These are phyloP conservation scores for Simplicillium sp. DNA, from an alignment of 2,329 filamentous ascomycete genomes.

Conservation along the genomic window DNA sequence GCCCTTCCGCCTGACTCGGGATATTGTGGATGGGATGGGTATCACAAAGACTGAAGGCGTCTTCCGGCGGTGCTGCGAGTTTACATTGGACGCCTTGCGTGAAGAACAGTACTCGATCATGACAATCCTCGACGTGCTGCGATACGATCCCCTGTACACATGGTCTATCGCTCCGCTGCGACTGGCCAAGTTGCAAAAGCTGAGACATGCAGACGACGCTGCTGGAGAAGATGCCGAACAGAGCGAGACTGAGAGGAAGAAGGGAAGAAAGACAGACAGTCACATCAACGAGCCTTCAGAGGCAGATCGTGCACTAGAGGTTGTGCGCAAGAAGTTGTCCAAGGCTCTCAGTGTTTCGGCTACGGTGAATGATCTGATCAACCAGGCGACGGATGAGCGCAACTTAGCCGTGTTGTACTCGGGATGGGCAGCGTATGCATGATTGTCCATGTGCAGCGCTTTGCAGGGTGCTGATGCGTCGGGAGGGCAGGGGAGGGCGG, in stretches of 20 bases:
- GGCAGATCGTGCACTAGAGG: conserved; percentile 81
- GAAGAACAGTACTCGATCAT: conserved; percentile 96
- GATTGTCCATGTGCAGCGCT: conserved; percentile 5
- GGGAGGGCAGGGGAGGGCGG: no score
- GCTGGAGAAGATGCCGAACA: conserved; percentile 25
- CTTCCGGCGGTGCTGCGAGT: conserved; percentile 96
- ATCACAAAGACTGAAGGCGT: conserved; percentile 92
- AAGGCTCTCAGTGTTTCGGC: conserved; percentile 91
- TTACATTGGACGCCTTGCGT: conserved; percentile 88
- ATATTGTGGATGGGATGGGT: conserved; percentile 95
- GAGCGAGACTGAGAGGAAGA: conserved; percentile 30
- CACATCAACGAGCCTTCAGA: conserved; percentile 54
- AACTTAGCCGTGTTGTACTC: conserved; percentile 88
- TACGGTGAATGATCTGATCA: conserved; percentile 94
- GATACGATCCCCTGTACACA: conserved; percentile 94
- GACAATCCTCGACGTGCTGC: conserved; percentile 93
- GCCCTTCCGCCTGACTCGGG: conserved; percentile 86
- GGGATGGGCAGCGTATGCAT: conserved; percentile 39
- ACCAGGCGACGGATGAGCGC: conserved; percentile 85
- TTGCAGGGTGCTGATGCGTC: not conserved
- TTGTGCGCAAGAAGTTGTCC: conserved; percentile 91
- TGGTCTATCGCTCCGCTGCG: conserved; percentile 78
- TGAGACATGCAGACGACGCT: conserved; percentile 37
- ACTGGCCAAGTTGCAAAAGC: conserved; percentile 55
- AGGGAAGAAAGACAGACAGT: conserved; percentile 20